Conservation (phyloP, 208 protist species). For the Wallacemonas rigidus region DNA sequence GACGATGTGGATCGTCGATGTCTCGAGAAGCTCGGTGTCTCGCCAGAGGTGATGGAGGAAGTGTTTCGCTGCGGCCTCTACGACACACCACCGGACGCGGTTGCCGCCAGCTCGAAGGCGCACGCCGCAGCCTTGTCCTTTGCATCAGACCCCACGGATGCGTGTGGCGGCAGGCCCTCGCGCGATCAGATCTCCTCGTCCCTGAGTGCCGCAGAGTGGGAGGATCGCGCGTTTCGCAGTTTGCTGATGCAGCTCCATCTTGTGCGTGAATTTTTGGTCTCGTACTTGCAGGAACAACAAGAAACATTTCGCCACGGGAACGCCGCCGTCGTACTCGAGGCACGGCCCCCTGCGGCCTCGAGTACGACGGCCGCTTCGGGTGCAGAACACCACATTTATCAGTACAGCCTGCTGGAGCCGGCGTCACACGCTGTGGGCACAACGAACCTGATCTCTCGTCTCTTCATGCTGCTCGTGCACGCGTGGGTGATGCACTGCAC, state of each 20-base stretch:
- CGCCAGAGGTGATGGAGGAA: not conserved
- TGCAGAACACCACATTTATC: conserved; percentile 25
- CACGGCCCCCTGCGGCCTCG: not conserved
- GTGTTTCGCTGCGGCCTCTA: not conserved
- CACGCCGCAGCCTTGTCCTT: not conserved
- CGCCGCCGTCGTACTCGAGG: conserved; percentile 28
- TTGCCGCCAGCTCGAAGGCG: not conserved
- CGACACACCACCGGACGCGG: conserved; percentile 6
- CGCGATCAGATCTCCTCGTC: not conserved
- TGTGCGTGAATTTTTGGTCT: conserved; percentile 1
- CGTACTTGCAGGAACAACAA: conserved; percentile 28
- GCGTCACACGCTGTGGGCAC: conserved; percentile 39
- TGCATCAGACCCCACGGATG: not conserved
- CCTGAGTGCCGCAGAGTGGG: not conserved
- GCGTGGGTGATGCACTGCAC: conserved; percentile 41
- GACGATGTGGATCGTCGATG: not conserved
- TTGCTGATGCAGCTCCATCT: not conserved
- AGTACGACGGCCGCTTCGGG: not conserved
- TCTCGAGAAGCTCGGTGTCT: not conserved
- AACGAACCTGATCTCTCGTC: conserved; percentile 43
- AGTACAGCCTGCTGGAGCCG: conserved; percentile 43
- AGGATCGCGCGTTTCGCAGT: conserved; percentile 7
- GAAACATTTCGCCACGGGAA: conserved; percentile 27
- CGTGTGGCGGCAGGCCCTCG: not conserved
- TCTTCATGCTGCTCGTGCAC: conserved; percentile 41